Base-by-base conservation (phyloP, 208 protist species). In the Wallacemonas rigidus region DNA sequence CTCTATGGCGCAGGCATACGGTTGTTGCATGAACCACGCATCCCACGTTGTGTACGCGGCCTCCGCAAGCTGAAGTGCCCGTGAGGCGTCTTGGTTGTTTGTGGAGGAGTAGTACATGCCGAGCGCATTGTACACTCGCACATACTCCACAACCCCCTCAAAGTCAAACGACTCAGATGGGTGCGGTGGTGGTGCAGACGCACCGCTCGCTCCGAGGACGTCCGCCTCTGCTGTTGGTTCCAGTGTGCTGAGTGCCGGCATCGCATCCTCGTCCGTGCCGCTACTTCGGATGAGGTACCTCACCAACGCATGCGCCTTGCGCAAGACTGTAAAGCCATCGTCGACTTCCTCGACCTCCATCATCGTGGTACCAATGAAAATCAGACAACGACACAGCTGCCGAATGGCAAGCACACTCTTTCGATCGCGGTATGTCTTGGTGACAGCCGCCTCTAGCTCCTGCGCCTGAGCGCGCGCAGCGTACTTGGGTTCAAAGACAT, bases 401-500 rank as follows among this genome's bases (percentile, higher is more conserved):
- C 83, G 78, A 51, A 93, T 53, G 11, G 85, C 85, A 35, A 56
- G 9, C 35, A 75, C 62, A 40, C 53, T 55, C 62, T 73, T 67
- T 12, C 47, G 39, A 8, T 82, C 73, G n/a, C 62, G 74, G 79
- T 93, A 91, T 15, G 82, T 74, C 36, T 93, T 91, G 5, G 58
- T 56, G 7, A 96, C 50, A 14, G 88, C 86, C 17, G 90, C 78
- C n/a, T 79, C 67, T 47, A 96, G 72, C 54, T 86, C 64, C 65
- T 82, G 61, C 73, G 89, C 83, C 58, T 94, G 83, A 51, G 67
- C 43, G n/a, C 85, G 82, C 2, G 91, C 91, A 67, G 77, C 77
- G 39, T 87, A 90, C 65, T 94, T 93, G 5, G 88, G 89, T 67
- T 89, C 86, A 44, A 89, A 86, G 26, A 96, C 77, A 72, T 96